Evolutionary conservation across 768 basidiomycete genomes (phyloP).

Genomic region (Agrocybe praecox): DNA sequence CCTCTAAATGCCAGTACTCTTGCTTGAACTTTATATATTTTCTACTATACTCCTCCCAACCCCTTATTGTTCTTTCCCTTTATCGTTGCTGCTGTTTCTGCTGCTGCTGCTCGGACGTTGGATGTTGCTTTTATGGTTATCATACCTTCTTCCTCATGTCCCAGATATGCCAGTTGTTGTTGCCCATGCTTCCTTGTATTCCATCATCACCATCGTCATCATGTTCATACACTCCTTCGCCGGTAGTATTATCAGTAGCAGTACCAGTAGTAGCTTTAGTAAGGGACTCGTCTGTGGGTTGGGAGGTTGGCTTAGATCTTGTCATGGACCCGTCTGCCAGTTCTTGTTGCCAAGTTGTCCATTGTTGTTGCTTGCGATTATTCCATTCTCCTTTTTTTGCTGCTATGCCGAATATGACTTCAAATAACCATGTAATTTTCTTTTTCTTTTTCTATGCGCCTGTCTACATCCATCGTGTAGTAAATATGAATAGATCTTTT

Average conservation of each 20-base stretch:
- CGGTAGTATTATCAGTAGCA: no score
- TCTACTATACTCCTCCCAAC: neutral
- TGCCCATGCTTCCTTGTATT: neutral
- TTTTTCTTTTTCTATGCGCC: neutral
- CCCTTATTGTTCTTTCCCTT: constrained; percentile 9
- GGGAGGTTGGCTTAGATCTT: neutral
- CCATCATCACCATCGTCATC: neutral
- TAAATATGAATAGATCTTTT: constrained; percentile 14
- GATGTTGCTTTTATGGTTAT: no score
- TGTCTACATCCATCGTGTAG: neutral
- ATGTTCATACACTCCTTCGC: neutral
- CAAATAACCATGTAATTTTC: neutral
- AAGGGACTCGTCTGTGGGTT: neutral
- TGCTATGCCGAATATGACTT: neutral
- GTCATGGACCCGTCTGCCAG: neutral
- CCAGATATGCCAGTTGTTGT: no score
- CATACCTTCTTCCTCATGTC: no score
- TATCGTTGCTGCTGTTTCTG: no score
- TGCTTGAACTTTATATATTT: neutral
- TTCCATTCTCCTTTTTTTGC: no score
- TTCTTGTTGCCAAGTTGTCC: neutral
- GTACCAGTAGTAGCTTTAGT: no score
- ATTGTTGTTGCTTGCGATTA: neutral
- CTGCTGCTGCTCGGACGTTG: no score
- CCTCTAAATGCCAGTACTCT: constrained; percentile 7